A percentile compares a stretch with the other conserved stretches of the same genome.
Evolutionary conservation across 2,329 filamentous ascomycete genomes (phyloP).

Genomic region (Aspergillus transmontanensis): DNA sequence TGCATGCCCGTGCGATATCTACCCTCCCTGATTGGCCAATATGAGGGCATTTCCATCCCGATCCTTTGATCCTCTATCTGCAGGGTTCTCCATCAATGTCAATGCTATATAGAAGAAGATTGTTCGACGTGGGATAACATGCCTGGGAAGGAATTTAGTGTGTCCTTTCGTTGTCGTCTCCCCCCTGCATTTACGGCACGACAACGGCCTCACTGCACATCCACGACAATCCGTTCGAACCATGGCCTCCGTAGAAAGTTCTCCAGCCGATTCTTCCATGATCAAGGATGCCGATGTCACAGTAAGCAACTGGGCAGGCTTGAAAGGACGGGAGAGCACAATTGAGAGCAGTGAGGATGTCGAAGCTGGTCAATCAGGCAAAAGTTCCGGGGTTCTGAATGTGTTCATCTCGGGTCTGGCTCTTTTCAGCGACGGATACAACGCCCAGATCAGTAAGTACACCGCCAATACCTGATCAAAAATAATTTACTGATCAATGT

Average conservation of each 20-base stretch:
- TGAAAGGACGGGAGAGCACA: not conserved
- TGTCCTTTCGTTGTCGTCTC: not conserved
- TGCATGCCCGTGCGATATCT: not conserved
- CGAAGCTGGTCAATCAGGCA: not conserved
- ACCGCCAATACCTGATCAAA: too few relatives aligned
- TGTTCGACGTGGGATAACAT: not conserved
- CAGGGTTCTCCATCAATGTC: not conserved
- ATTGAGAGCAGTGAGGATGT: not conserved
- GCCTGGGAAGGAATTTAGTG: not conserved
- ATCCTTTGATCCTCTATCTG: not conserved
- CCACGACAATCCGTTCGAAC: not conserved
- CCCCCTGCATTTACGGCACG: not conserved
- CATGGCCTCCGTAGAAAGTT: constrained; percentile 6
- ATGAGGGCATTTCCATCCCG: not conserved
- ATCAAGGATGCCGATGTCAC: constrained; percentile 9
- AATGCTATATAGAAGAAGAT: not conserved
- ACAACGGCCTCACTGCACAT: not conserved
- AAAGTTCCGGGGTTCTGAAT: constrained; percentile 32
- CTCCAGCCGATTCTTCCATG: constrained; percentile 16
- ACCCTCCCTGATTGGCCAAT: not conserved
- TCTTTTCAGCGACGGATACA: constrained; percentile 43
- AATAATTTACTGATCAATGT: not conserved
- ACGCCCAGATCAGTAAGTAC: constrained; percentile 36
- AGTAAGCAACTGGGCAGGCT: constrained; percentile 11
- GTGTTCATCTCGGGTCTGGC: constrained; percentile 41